Evolutionary conservation across 140 eudicot species (phyloP), one percentile per base, ranked within the genome.

Genomic region (Ambrosia hybrid): DNA sequence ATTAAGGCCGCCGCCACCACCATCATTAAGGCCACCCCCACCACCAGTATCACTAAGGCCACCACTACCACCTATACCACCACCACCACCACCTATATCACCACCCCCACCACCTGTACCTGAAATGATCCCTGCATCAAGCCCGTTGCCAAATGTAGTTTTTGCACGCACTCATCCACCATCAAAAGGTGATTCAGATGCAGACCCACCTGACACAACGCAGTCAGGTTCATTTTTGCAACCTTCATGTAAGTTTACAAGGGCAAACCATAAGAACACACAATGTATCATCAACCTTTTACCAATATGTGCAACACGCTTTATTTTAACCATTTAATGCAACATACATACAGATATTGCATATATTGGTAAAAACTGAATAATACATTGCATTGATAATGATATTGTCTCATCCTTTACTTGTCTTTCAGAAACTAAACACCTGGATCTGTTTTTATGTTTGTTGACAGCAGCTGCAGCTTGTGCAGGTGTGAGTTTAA

Each of bases 101-200:
- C 79, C 73, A 26, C 80, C 74, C 12, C 73, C 80, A 26, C 59
- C 79, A 41, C 80, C 67, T 7, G 81, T 65, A 76, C 56, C 79
- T 1, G 75, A 76, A 6, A 43, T 51, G 0, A 66, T 79, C 76
- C 89, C 96, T 75, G 83, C 82, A 9, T 81, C 87, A 48, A 90
- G 96, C 63, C 97, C 97, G 12, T 73, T 86, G 75, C 96, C 95
- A 39, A 78, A 75, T 79, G 97, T 83, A 30, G 90, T 84, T 9
- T 81, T 83, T 69, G 86, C 87, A 56, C 89, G 72, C 58, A 77
- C 49, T 62, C 83, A 21, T 9, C 91, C 97, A 57, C 99, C 95
- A 9, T 70, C 92, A 65, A 76, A 65, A 57, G 62, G 86, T 69
- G 88, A 69, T 72, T 72, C 57, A 56, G 81, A 79, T 71, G 77